phyloP scores from a whole-genome alignment of 2,329 filamentous ascomycete species.

The Cladophialophora yegresii region DNA sequence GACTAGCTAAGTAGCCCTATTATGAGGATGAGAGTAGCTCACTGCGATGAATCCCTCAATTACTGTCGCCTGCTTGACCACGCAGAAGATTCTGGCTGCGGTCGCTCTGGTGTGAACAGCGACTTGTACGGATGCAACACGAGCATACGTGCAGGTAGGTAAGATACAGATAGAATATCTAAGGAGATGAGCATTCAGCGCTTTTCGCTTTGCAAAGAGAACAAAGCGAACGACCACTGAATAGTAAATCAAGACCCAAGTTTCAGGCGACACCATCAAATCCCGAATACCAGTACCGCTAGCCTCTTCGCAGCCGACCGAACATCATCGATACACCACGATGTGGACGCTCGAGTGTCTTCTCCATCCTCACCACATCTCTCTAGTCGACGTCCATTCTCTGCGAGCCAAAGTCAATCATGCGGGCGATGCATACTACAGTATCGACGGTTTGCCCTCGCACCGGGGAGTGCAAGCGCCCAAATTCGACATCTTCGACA shows the following conservation, averaged over 20 bases:
- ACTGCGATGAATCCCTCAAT: background rate
- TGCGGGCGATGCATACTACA: constrained; percentile 20
- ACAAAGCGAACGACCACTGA: background rate
- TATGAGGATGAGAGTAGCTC: background rate
- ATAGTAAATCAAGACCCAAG: background rate
- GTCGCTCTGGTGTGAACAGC: background rate
- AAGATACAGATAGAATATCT: background rate
- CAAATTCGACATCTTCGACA: constrained; percentile 23
- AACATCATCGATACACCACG: background rate
- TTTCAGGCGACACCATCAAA: no score
- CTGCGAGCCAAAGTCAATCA: constrained; percentile 22
- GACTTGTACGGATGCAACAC: background rate
- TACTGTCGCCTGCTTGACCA: background rate
- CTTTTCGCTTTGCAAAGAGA: background rate
- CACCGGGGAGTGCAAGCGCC: constrained; percentile 20
- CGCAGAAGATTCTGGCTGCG: background rate
- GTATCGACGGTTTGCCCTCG: constrained; percentile 22
- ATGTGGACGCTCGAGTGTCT: constrained; percentile 17
- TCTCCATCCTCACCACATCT: constrained; percentile 22
- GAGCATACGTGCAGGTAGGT: background rate
- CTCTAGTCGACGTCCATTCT: constrained; percentile 22
- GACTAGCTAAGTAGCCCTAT: background rate
- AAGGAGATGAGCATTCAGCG: background rate
- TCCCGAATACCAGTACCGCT: background rate
- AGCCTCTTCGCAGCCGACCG: background rate